These are phyloP conservation scores for Tilletia walkeri DNA, from an alignment of 1,284 basidiomycete species.

Conservation along the genomic window DNA sequence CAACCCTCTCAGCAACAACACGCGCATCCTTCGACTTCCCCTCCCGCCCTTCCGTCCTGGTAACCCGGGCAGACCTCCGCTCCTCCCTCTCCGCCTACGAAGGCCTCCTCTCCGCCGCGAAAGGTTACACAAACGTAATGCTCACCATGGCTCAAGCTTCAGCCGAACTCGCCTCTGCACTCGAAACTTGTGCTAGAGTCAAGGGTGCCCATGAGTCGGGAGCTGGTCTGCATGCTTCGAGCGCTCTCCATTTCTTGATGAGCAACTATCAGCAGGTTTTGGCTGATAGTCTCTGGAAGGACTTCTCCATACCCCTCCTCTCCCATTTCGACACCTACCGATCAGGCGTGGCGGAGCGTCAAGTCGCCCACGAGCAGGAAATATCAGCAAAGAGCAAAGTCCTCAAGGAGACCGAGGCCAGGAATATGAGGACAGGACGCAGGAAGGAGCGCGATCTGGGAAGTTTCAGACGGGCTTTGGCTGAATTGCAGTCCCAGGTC, in stretches of 20 bases:
- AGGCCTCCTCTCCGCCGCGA: conserved; percentile 76
- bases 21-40: conserved; percentile 67
- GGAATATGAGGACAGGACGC: conserved; percentile 70
- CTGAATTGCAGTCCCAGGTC: conserved; percentile 79
- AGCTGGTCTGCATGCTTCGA: conserved; percentile 44
- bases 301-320: conserved; percentile 82
- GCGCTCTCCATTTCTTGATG: conserved; percentile 82
- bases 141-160: conserved; percentile 80
- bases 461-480: conserved; percentile 45
- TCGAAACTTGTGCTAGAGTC: conserved; percentile 49
- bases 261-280: conserved; percentile 89
- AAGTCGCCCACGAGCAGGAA: conserved; percentile 48
- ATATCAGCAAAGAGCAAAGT: conserved; percentile 73
- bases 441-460: conserved; percentile 67
- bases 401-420: conserved; percentile 83
- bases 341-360: conserved; percentile 63
- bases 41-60: conserved; percentile 69
- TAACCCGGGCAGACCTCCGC: conserved; percentile 76
- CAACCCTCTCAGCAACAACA: conserved; percentile 35
- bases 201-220: conserved; percentile 51
- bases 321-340: conserved; percentile 80
- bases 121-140: conserved; percentile 78
- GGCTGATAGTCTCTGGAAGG: conserved; percentile 81
- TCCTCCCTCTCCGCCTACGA: conserved; percentile 75
- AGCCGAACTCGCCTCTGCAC: conserved; percentile 74